Evolutionary conservation across 768 basidiomycete genomes (phyloP).

Genomic region (Suillus cothurnatus): DNA sequence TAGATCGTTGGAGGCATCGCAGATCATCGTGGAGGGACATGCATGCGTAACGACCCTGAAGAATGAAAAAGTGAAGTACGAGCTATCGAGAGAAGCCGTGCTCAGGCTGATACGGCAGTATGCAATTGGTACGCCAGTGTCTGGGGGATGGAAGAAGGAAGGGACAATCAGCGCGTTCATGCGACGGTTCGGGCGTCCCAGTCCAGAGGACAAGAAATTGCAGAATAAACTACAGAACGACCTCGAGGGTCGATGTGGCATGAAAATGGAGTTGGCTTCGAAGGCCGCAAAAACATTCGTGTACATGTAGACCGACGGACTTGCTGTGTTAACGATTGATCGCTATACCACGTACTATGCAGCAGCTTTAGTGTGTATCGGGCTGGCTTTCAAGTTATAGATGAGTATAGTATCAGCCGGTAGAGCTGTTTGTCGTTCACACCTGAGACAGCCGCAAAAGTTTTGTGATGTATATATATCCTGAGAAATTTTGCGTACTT

Average conservation of each 20-base stretch:
- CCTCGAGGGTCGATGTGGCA: neutral
- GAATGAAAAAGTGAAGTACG: conserved; percentile 36
- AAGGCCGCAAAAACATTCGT: neutral
- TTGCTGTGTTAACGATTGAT: neutral
- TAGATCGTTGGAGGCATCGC: conserved; percentile 24
- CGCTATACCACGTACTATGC: neutral
- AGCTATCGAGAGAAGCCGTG: conserved; percentile 32
- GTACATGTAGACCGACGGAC: neutral
- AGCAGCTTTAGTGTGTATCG: neutral
- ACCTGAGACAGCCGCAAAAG: too few relatives aligned
- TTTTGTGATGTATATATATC: too few relatives aligned
- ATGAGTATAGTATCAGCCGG: neutral
- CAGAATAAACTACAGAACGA: neutral
- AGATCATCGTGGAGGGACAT: conserved; percentile 33
- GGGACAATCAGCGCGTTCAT: neutral
- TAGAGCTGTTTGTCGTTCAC: neutral
- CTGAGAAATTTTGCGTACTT: too few relatives aligned
- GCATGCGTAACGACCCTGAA: conserved; percentile 44
- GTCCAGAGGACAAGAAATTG: neutral
- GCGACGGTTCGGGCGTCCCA: neutral
- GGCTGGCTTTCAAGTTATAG: neutral
- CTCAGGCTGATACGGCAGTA: conserved; percentile 13
- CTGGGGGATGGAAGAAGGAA: neutral
- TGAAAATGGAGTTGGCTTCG: neutral
- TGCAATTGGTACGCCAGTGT: neutral